These are phyloP conservation scores for Ceratorhiza oryzae-sativae DNA, from an alignment of 1,284 basidiomycete genomes.

Conservation along the genomic window DNA sequence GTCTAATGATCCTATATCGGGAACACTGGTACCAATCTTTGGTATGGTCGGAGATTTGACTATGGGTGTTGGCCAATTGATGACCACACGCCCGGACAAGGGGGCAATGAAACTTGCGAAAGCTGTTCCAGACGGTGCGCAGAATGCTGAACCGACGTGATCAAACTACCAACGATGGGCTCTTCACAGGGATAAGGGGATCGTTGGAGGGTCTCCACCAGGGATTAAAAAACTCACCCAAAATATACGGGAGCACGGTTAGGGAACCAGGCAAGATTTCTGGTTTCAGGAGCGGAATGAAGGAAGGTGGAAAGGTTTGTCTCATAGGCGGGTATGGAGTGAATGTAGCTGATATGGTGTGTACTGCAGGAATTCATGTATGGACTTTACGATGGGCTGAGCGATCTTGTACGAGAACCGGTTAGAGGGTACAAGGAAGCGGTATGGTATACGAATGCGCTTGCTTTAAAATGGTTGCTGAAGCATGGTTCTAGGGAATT, in stretches of 20 bases:
- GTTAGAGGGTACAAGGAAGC: slow-evolving; percentile 58
- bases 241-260: slow-evolving; percentile 56
- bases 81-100: slow-evolving; percentile 51
- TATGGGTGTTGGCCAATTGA: slow-evolving; percentile 56
- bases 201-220: slow-evolving; percentile 56
- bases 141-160: not conserved
- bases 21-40: slow-evolving; percentile 59
- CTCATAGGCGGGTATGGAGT: not conserved
- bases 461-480: not conserved
- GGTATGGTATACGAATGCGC: slow-evolving; percentile 41
- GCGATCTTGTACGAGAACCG: slow-evolving; percentile 60
- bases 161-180: not conserved
- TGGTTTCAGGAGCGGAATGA: slow-evolving; percentile 56
- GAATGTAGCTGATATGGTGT: not conserved
- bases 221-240: slow-evolving; percentile 58
- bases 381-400: slow-evolving; percentile 62
- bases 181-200: slow-evolving; percentile 53
- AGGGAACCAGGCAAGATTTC: slow-evolving; percentile 55
- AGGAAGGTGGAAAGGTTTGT: slow-evolving; percentile 56
- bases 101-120: slow-evolving; percentile 58
- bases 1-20: slow-evolving; percentile 56
- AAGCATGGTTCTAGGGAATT: slow-evolving; percentile 46
- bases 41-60: slow-evolving; percentile 60
- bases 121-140: slow-evolving; percentile 53
- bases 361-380: slow-evolving; percentile 49